phyloP scores from a whole-genome alignment of 2,329 filamentous ascomycete species.

The Neofusicoccum umdonicola region DNA sequence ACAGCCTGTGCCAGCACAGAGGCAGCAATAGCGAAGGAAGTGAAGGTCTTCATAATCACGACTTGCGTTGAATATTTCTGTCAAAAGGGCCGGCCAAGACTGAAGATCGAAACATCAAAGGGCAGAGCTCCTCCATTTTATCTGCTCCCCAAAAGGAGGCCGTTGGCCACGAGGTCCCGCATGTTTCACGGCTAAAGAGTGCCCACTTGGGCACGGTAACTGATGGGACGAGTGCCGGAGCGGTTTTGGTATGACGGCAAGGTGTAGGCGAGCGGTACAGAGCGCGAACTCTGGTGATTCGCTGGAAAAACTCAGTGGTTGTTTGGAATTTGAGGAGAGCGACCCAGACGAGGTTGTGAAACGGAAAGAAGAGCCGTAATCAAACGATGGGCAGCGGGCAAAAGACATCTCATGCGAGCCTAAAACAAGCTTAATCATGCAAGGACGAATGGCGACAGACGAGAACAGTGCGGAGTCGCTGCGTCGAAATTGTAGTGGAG shows the following conservation, averaged over 20 bases:
- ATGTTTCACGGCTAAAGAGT: slow-evolving; percentile 11
- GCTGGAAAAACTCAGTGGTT: not conserved
- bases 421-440: slow-evolving; percentile 9
- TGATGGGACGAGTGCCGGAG: not conserved
- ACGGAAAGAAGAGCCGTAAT: slow-evolving; percentile 14
- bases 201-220: not conserved
- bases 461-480: not conserved
- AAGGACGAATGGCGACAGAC: not conserved
- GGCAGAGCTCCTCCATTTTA: not conserved
- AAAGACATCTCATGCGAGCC: not conserved
- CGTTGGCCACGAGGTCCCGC: not conserved
- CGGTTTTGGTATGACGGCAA: not conserved
- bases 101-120: not conserved
- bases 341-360: not conserved
- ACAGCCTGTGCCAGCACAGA: slow-evolving; percentile 33
- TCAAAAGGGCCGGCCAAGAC: slow-evolving; percentile 4
- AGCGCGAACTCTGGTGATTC: not conserved
- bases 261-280: not conserved
- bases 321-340: not conserved
- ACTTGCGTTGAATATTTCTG: not conserved
- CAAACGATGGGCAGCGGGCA: not conserved
- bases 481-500: not conserved
- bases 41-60: slow-evolving; percentile 33
- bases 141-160: not conserved
- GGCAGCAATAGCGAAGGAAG: slow-evolving; percentile 30